Conservation (phyloP, 2,329 filamentous ascomycete species). For the Dactylellina cionopaga region DNA sequence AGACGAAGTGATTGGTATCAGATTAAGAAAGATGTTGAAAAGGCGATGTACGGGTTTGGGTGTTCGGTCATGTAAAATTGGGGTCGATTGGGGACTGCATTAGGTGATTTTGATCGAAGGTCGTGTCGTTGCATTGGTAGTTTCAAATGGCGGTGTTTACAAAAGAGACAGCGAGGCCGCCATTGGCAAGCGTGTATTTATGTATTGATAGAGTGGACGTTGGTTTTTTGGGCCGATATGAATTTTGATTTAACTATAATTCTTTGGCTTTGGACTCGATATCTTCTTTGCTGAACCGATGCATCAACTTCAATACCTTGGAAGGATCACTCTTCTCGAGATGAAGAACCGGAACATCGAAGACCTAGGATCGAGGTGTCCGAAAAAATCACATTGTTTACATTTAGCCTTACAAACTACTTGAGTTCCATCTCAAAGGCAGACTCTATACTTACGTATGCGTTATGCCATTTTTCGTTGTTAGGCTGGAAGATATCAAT, state of each 20-base stretch:
- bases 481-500: slow-evolving; percentile 27
- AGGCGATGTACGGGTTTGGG: slow-evolving; percentile 95
- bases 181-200: too few species aligned
- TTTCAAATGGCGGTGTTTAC: too few species aligned
- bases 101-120: too few species aligned
- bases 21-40: slow-evolving; percentile 87
- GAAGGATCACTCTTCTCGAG: slow-evolving; percentile 19
- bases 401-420: too few species aligned
- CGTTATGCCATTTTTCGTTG: slow-evolving; percentile 45
- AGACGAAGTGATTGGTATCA: slow-evolving; percentile 93
- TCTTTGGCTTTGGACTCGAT: slow-evolving; percentile 21
- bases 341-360: slow-evolving; percentile 41
- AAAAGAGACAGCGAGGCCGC: too few species aligned
- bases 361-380: slow-evolving; percentile 7
- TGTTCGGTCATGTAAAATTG: slow-evolving; percentile 79
- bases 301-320: slow-evolving; percentile 41
- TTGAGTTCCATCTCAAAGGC: too few species aligned
- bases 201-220: neutral
- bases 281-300: slow-evolving; percentile 23
- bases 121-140: too few species aligned
- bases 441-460: slow-evolving; percentile 32
- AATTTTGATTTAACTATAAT: neutral
- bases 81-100: too few species aligned
- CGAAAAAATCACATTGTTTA: too few species aligned
- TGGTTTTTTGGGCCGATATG: neutral